Percentiles rank a stretch among this genome's conserved stretches.
Conservation (phyloP, 192 early-diverging fungal genomes). For the Entomortierella parvispora region DNA sequence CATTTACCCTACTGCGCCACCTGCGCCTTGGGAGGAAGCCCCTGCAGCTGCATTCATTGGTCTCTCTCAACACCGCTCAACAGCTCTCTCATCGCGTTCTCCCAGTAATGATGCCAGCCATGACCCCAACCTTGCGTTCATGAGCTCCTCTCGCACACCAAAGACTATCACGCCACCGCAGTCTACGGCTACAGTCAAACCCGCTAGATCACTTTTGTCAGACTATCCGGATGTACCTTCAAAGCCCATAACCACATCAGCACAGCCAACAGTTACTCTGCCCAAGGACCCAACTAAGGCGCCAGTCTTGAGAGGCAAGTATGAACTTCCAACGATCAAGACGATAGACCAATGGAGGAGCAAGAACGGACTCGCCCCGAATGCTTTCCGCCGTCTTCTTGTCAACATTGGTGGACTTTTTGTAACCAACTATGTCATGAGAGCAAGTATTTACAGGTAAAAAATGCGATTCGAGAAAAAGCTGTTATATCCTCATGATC, state of each 20-base stretch:
- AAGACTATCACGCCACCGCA: not conserved
- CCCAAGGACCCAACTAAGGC: conserved; percentile 25
- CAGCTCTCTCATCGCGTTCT: not conserved
- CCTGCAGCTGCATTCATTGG: not conserved
- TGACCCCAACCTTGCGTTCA: conserved; percentile 21
- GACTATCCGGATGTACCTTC: conserved; percentile 23
- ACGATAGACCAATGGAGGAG: conserved; percentile 46
- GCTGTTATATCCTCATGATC: no score
- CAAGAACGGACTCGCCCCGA: conserved; percentile 28
- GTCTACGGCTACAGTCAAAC: not conserved
- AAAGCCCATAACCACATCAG: not conserved
- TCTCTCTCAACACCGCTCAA: conserved; percentile 22
- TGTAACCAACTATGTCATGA: conserved; percentile 8
- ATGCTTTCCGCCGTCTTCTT: conserved; percentile 26
- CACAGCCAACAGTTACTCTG: conserved; percentile 7
- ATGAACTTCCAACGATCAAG: conserved; percentile 40
- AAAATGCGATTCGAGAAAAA: no score
- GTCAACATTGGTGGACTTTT: conserved; percentile 22
- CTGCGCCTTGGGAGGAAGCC: conserved; percentile 18
- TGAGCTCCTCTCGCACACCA: conserved; percentile 18
- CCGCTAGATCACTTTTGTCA: conserved; percentile 14
- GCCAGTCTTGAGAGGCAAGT: conserved; percentile 22
- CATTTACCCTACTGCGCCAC: conserved; percentile 36
- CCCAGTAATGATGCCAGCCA: not conserved
- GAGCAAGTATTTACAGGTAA: conserved; percentile 25